phyloP scores from a whole-genome alignment of 2,329 filamentous ascomycete genomes.

The Decorospora gaudefroyi region DNA sequence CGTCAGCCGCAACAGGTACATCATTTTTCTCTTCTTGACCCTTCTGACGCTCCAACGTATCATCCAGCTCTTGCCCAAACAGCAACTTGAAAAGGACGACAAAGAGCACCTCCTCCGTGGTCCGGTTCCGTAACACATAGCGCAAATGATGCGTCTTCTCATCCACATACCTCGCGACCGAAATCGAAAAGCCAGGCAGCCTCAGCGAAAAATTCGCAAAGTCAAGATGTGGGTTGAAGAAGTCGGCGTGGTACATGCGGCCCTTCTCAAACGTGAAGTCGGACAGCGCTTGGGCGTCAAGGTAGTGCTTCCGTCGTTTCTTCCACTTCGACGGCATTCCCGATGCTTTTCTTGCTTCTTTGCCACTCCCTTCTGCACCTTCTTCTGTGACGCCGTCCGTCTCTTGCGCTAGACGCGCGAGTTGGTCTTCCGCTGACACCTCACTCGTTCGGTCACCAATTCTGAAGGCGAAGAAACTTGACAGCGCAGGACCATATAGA shows the following conservation, averaged over 20 bases:
- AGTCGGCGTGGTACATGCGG: conserved; percentile 52
- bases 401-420: conserved; percentile 27
- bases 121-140: conserved; percentile 53
- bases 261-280: conserved; percentile 52
- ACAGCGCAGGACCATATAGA: conserved; percentile 45
- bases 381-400: conserved; percentile 47
- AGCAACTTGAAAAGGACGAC: conserved; percentile 54
- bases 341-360: conserved; percentile 32
- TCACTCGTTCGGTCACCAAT: conserved; percentile 36
- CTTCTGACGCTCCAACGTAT: conserved; percentile 33
- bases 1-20: neutral
- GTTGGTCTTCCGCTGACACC: conserved; percentile 28
- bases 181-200: conserved; percentile 53
- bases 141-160: conserved; percentile 54
- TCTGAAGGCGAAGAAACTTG: conserved; percentile 41
- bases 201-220: conserved; percentile 54
- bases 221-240: conserved; percentile 56
- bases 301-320: conserved; percentile 54
- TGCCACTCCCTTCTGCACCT: conserved; percentile 47
- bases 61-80: conserved; percentile 50
- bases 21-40: neutral
- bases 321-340: conserved; percentile 48
- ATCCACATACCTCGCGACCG: conserved; percentile 54
- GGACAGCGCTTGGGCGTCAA: conserved; percentile 43
- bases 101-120: conserved; percentile 50